Evolutionary conservation across 2,329 filamentous ascomycete species (phyloP).

Genomic region (Cladophialophora carrionii): DNA sequence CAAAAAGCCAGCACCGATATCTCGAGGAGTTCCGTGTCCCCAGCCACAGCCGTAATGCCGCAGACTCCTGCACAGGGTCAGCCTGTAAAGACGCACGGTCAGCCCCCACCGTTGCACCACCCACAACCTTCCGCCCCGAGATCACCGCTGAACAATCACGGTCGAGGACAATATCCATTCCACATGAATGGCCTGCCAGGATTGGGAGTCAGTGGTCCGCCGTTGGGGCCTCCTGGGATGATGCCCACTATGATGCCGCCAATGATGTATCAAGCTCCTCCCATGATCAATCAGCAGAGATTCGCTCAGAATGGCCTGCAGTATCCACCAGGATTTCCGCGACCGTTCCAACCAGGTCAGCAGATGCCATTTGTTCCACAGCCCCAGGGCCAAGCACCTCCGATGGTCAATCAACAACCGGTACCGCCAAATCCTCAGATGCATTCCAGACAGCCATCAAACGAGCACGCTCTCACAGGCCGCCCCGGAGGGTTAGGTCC

Average conservation of each 20-base stretch:
- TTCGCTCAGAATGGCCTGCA: conserved; percentile 56
- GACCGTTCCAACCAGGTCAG: conserved; percentile 62
- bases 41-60: conserved; percentile 63
- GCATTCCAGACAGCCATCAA: conserved; percentile 77
- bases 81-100: conserved; percentile 62
- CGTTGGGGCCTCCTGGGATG: conserved; percentile 59
- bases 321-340: conserved; percentile 64
- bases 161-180: conserved; percentile 60
- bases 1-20: conserved; percentile 56
- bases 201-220: conserved; percentile 62
- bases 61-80: conserved; percentile 67
- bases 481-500: conserved; percentile 67
- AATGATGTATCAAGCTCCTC: conserved; percentile 56
- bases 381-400: conserved; percentile 45
- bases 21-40: conserved; percentile 66
- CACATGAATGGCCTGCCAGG: conserved; percentile 57
- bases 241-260: conserved; percentile 58
- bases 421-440: conserved; percentile 50
- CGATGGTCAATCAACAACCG: conserved; percentile 42
- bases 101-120: conserved; percentile 58
- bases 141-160: conserved; percentile 66
- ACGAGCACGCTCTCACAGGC: conserved; percentile 72
- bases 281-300: conserved; percentile 60
- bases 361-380: conserved; percentile 50
- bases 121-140: conserved; percentile 64